A percentile compares a stretch with the other conserved stretches of the same genome.
Conservation (phyloP, 179 eudicot genomes). For the Carnegiea gigantea region DNA sequence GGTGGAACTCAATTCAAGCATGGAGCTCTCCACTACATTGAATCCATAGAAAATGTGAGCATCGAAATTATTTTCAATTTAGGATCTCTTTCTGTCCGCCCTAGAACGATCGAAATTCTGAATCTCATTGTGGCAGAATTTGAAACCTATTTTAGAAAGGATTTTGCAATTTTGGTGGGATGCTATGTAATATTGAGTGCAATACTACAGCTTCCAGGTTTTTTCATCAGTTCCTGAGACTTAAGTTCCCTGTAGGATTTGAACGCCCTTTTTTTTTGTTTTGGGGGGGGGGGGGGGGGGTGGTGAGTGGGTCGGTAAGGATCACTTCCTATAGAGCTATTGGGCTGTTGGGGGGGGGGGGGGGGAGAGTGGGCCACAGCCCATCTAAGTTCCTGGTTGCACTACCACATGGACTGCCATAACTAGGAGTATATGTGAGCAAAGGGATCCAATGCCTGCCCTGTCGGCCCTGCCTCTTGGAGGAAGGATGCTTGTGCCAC, state of each 20-base stretch:
- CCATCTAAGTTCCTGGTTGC: too few species aligned
- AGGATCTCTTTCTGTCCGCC: not conserved
- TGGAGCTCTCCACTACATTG: conserved; percentile 89
- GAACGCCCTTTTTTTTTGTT: too few species aligned
- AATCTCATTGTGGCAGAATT: not conserved
- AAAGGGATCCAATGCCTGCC: too few species aligned
- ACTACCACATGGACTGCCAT: too few species aligned
- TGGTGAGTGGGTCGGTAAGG: too few species aligned
- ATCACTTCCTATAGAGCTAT: too few species aligned
- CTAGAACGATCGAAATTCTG: not conserved
- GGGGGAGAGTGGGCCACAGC: too few species aligned
- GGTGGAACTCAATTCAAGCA: conserved; percentile 96
- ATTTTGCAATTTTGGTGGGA: not conserved
- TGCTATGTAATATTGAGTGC: not conserved
- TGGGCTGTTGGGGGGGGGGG: too few species aligned
- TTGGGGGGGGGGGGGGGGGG: too few species aligned
- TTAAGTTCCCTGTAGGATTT: not conserved
- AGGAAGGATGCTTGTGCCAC: too few species aligned
- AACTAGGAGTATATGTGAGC: too few species aligned
- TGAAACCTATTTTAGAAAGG: not conserved
- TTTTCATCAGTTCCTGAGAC: not conserved
- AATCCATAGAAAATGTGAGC: conserved; percentile 67
- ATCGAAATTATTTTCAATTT: conserved; percentile 6
- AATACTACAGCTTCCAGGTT: not conserved
- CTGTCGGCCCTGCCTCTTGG: too few species aligned